Base-by-base conservation (phyloP, 2,329 filamentous ascomycete genomes). In the Emmonsia crescens region DNA sequence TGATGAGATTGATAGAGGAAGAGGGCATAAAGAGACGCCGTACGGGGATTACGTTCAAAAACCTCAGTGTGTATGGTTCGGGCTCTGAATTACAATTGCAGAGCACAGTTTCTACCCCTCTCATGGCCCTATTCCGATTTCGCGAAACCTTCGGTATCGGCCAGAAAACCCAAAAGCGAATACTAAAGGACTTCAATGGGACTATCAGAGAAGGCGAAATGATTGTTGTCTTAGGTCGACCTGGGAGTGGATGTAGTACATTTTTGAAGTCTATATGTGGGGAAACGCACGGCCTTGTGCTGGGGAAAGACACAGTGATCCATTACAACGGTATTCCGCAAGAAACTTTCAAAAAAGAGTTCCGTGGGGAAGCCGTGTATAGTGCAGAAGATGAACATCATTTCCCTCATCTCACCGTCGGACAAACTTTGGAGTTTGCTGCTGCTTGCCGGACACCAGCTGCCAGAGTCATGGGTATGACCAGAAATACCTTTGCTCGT, bases 261-360 rank as follows among this genome's bases (percentile, higher is more conserved):
- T 86, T 95, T 65, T 79, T 96, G 63, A 95, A 95, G 79, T 89
- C 89, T 0, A 82, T 96, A 62, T 84, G 89, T 14, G 91, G 91
- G 62, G 89, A 95, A 74, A 87, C 88, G 33, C 87, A 91, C 68
- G 91, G 91, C 31, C 85, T 95, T 68, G 83, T 83, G 64, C 80
- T 94, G 27, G 86, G 87, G 36, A 77, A 87, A 5, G 76, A 78
- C 6, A 87, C 89, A 0, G 84, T 88, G 63, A 84, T 96, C 70
- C 93, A 95, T 76, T 96, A 94, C 71, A 89, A 94, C 64, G 77
- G 76, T 19, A 73, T 77, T 67, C 78, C 83, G 2, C 82, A 89
- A 61, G 76, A 89, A 69, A 83, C 87, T 68, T 94, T 95, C 88
- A 84, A 89, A 75, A 84, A 83, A 10, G 80, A 82, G 21, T 73